Evolutionary conservation across 257 asterid genomes (phyloP), one percentile per base, ranked within the genome.

Genomic region (Nicotiana noctiflora): DNA sequence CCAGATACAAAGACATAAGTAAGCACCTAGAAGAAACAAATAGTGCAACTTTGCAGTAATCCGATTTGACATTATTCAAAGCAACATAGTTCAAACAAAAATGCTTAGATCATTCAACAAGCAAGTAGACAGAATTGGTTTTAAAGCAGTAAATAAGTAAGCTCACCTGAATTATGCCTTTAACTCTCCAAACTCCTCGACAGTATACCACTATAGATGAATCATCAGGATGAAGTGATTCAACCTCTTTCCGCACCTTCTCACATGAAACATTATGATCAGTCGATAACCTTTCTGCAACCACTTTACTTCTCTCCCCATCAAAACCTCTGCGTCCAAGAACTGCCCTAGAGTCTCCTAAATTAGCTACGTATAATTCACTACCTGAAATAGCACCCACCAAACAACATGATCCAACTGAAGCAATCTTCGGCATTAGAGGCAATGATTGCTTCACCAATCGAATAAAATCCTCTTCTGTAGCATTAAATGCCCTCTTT

Each of bases 161-260:
- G 53, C 49, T 18, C 55, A 85, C 88, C 88, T 85, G 88, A 34
- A 85, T 85, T 15, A 85, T 79, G 78, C 88, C 88, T 29, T 82
- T 85, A 34, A 85, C 66, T 57, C 88, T 80, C 88, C 88, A 85
- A 55, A 85, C 88, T 64, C 81, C 83, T 31, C 81, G 85, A 57
- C 82, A 75, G 10, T 62, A 21, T 2, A 82, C 84, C 34, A 85
- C 88, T 61, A 82, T 67, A 11, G 81, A 60, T 21, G 83, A 40
- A 75, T 85, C 88, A 23, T 79, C 84, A 2, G 88, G 85, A 59
- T 85, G 85, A 29, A 82, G 82, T 37, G 84, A n/a, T 31, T 85
- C 85, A 21, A 85, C 78, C 64, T 85, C 88, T 49, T 70, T 75
- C 60, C 88, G 61, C 68, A 85, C 88, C 29, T 80, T 40, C 76